Evolutionary conservation across 2,329 filamentous ascomycete genomes (phyloP), one percentile per base, ranked within the genome.

Genomic region (Clathrospora elynae): DNA sequence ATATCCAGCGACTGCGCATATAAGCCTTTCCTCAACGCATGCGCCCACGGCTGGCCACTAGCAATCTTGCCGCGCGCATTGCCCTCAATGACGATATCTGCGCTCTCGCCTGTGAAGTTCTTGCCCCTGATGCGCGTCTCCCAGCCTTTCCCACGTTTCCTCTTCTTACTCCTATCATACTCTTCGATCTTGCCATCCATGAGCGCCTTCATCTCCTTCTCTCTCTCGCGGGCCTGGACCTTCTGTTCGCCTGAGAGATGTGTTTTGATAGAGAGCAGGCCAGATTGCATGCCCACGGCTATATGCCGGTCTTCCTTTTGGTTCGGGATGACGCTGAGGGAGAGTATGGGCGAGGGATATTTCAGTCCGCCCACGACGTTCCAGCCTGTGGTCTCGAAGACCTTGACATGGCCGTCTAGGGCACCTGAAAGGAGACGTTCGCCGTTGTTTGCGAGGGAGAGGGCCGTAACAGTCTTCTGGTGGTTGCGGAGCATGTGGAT

Each of bases 311-410:
- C 93, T 60, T 91, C 87, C 35, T 81, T 79, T 39, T 81, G 80
- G 6, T 83, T 78, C 9, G 80, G 78, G 52, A 96, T 83, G 29
- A 96, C 86, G 46, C 81, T 82, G 46, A 97, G 80, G 7, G 90
- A 88, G 9, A 99, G 82, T 44, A 99, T 87, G 1, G 93, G 93
- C 2, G 90, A 88, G 4, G 90, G 86, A 71, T 97, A 99, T 73
- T 97, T 99, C 48, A 87, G 84, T 36, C 89, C 92, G 25, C 89
- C 87, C n/a, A 97, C 91, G 6, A 97, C 88, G 66, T 96, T 96
- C 93, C 93, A 99, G 35, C 83, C 86, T 1, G 85, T 85, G 1
- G 91, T 96, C 73, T 97, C 92, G 62, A 95, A 97, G 25, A 99
- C 84, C 74, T 99, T 99, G 74, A 97, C 85, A 71, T 97, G 93